Conservation (phyloP, 2,329 filamentous ascomycete genomes). For the Cordyceps fumosorosea region DNA sequence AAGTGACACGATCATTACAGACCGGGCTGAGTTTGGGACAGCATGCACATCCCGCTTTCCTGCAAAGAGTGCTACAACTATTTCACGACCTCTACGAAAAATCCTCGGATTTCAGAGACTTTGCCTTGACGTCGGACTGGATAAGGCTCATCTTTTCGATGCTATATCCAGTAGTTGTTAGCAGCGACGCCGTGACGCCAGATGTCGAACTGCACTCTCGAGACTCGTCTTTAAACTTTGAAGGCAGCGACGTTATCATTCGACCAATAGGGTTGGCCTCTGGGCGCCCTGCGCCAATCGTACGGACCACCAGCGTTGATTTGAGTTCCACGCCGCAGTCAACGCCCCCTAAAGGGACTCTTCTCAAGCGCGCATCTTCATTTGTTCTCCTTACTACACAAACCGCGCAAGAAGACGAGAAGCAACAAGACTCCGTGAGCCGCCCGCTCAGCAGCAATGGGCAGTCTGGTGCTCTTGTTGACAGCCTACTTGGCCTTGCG, state of each 20-base stretch:
- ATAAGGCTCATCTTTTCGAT: slow-evolving; percentile 70
- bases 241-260: slow-evolving; percentile 78
- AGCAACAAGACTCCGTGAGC: slow-evolving; percentile 44
- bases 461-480: slow-evolving; percentile 56
- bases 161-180: slow-evolving; percentile 82
- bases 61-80: slow-evolving; percentile 74
- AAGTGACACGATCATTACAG: slow-evolving; percentile 3
- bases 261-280: slow-evolving; percentile 58
- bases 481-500: slow-evolving; percentile 70
- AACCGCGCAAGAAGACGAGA: slow-evolving; percentile 38
- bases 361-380: slow-evolving; percentile 75
- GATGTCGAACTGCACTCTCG: slow-evolving; percentile 82
- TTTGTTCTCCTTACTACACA: slow-evolving; percentile 82
- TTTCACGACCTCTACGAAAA: slow-evolving; percentile 70
- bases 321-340: slow-evolving; percentile 43
- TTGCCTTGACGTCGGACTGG: slow-evolving; percentile 73
- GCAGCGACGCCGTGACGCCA: slow-evolving; percentile 73
- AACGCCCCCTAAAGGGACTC: slow-evolving; percentile 47
- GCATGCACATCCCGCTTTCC: slow-evolving; percentile 42
- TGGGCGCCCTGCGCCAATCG: slow-evolving; percentile 57
- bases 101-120: slow-evolving; percentile 75
- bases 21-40: slow-evolving; percentile 11
- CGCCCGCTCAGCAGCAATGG: not conserved
- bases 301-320: slow-evolving; percentile 60
- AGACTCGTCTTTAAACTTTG: slow-evolving; percentile 74